Base-by-base conservation (phyloP, 2,329 filamentous ascomycete genomes). In the Aureobasidium musti region DNA sequence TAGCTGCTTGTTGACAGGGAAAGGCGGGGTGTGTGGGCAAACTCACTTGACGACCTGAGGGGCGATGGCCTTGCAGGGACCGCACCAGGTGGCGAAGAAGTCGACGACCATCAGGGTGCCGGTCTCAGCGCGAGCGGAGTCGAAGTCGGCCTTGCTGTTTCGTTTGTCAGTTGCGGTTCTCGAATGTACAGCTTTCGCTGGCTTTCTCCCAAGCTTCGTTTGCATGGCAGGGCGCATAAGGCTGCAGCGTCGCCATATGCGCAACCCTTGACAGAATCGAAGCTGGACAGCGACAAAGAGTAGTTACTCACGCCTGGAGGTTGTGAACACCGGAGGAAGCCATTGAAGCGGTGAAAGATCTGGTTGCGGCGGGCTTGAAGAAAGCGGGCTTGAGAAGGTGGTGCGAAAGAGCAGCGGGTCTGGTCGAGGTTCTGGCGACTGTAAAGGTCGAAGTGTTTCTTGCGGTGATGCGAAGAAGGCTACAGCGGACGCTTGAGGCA, bases 51-150 rank as follows among this genome's bases (percentile, higher is more conserved):
- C 84, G 67, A 97, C 82, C 69, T 87, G 79, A 68, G 93, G 94
- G 21, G 92, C 87, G 74, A 97, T 95, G 73, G 88, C 85, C 84
- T 93, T 97, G 89, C 94, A 98, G 68, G 94, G 94, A 68, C 92
- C 92, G 83, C 94, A 98, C 93, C 93, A 97, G 69, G 83, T 87
- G 66, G 93, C 93, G 79, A 90, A 92, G 82, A 87, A 92, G 82
- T 98, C 94, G 74, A 98, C 82, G 68, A 97, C 81, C 72, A 96
- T 85, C 70, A 90, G 78, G 63, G 83, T 83, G 74, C 87, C 79
- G 65, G 82, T 72, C 61, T 81, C 74, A 65, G 81, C 76, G 68
- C 89, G 72, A 67, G 84, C 84, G 37, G 77, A 74, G 65, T 85
- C 77, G 78, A 86, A 92, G 35, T 87, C 85, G 28, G 80, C 74